Evolutionary conservation across 2,329 filamentous ascomycete species (phyloP), one percentile per base, ranked within the genome.

Genomic region (Alternaria sp.): DNA sequence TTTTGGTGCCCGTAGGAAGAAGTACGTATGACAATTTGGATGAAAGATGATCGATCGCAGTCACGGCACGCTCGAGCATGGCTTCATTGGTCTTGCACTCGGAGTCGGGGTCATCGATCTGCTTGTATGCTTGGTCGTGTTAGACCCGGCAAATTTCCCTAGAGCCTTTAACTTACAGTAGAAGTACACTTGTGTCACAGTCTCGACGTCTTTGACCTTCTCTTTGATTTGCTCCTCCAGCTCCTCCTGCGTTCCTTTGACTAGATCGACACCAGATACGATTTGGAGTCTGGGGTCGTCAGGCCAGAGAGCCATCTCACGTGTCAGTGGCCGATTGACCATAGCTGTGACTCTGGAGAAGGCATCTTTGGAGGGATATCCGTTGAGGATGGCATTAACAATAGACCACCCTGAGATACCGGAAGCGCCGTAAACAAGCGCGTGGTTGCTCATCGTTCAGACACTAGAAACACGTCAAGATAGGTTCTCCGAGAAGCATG

Each of bases 371-470:
- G 71, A 75, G 4, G 82, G 83, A 59, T 84, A 84, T 52, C 75
- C 80, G 44, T 81, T 70, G 12, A 84, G 71, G 39, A 84, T 81
- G 53, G 81, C 77, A 52, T 83, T 84, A 16, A 82, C 80, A 53
- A 85, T 79, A 7, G 82, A 79, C 82, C 82, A 85, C 38, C 82
- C 82, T 3, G 81, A 80, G 53, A 84, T 81, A n/a, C 82, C 82
- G 62, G 80, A 81, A 47, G 81, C 81, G 36, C 82, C 82, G 70
- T 77, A 75, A 39, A 75, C 68, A 38, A 78, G 71, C 57, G 76
- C 75, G 54, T 76, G 72, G 32, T 75, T 74, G 7, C 69, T 62
- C 61, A 73, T 75, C 57, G 36, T 56, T 56, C 32, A 30, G n/a
- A 7, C 22, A 9, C 26, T 14, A 2, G 14, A 34, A 8, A 24